Evolutionary conservation across 768 basidiomycete species (phyloP), one percentile per base, ranked within the genome.

Genomic region (Auriculariales sp.): DNA sequence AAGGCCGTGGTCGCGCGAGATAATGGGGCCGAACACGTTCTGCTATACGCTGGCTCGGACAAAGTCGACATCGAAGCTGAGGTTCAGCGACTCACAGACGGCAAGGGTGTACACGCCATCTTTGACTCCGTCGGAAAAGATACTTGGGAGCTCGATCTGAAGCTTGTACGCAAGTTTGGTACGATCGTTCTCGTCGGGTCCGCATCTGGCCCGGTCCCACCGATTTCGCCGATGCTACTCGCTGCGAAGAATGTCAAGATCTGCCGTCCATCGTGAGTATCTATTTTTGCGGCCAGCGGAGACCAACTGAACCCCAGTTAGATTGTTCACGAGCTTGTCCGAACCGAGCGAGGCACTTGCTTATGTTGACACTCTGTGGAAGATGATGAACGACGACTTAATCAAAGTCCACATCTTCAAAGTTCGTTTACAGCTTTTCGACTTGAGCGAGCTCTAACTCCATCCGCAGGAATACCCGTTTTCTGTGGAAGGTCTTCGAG

Each of bases 111-210:
- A 3, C 76, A 94, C 53, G 93, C 78, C 15, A 75, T 90, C 22
- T 94, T 84, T 58, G 94, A 99, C 58, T 93, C 94, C 27, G 90
- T 99, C n/a, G 94, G 94, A 2, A 93, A 87, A 68, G 86, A 90
- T 62, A 97, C 92, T 19, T 85, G 83, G 60, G 83, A 88, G 53
- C 72, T 73, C 53, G 72, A 93, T 67, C 86, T 94, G 66, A 75
- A 81, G 62, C 69, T 91, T 63, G 70, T 87, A 56, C 77, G 77
- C 56, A 72, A 89, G 33, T 95, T 94, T 62, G 93, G 89, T 2
- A 94, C 91, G 0, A 73, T 95, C 30, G 86, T 95, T 11, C 82
- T 80, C 5, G 77, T 91, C 48, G 95, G 95, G 0, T 97, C 95
- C 57, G 89, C 94, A 0, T 94, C 90, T 5, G 92, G 92, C 2